Conservation (phyloP, 768 basidiomycete species). For the Paxillus rubicundulus region DNA sequence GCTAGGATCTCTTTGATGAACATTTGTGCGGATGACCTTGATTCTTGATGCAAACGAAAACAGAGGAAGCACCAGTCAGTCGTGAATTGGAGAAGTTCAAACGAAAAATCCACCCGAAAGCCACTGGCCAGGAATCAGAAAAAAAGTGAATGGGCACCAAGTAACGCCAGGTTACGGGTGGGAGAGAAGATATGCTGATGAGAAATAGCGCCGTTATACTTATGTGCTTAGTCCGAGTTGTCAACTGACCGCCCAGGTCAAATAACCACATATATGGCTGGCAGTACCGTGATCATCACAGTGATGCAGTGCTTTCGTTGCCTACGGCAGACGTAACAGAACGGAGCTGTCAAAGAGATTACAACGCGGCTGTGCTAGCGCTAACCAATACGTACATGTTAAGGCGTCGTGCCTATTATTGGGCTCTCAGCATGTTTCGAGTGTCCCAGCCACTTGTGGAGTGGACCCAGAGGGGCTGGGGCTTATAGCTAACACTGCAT, state of each 20-base stretch:
- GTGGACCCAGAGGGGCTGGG: too few relatives aligned
- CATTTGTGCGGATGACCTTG: background rate
- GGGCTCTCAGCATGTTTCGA: too few relatives aligned
- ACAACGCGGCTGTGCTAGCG: too few relatives aligned
- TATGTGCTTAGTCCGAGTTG: background rate
- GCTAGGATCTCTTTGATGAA: background rate
- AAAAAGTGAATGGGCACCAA: background rate
- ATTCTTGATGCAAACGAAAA: background rate
- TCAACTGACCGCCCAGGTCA: background rate
- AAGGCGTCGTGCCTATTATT: too few relatives aligned
- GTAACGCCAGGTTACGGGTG: conserved; percentile 5
- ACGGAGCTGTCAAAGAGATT: too few relatives aligned
- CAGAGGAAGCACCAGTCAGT: conserved; percentile 11
- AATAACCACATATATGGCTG: too few relatives aligned
- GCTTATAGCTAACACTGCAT: too few relatives aligned
- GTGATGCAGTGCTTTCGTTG: too few relatives aligned
- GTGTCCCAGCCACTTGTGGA: too few relatives aligned
- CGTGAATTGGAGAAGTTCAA: conserved; percentile 1
- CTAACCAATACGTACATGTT: too few relatives aligned
- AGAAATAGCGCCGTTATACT: background rate
- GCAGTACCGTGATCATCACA: too few relatives aligned
- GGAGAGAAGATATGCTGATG: background rate
- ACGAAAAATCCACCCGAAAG: background rate
- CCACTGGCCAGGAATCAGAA: background rate
- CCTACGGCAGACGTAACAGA: too few relatives aligned